Evolutionary conservation across 2,329 filamentous ascomycete genomes (phyloP).

Genomic region (Sporothrix schenckii): DNA sequence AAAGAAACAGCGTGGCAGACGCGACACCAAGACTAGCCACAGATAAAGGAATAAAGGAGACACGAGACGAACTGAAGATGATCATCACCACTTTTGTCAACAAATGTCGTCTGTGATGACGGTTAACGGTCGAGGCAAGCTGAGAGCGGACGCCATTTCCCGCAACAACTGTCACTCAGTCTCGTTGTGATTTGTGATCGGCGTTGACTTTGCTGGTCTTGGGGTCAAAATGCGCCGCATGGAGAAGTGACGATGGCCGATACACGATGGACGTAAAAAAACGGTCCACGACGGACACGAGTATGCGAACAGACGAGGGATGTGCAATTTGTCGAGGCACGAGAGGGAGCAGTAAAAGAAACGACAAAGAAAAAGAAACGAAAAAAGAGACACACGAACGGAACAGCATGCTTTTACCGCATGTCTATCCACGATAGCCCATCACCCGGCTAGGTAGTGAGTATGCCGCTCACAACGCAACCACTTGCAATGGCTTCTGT

Average conservation of each 20-base stretch:
- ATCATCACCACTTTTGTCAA: background rate
- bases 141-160: background rate
- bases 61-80: background rate
- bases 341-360: background rate
- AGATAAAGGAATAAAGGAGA: background rate
- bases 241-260: background rate
- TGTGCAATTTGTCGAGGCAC: background rate
- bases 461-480: background rate
- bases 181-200: background rate
- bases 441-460: background rate
- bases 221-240: conserved; percentile 15
- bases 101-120: background rate
- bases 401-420: background rate
- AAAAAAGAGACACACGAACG: background rate
- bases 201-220: background rate
- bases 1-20: background rate
- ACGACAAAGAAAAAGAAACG: background rate
- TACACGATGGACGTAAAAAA: too few relatives aligned
- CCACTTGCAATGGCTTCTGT: background rate
- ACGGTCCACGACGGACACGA: background rate
- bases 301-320: background rate
- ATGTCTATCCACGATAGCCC: background rate
- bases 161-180: background rate
- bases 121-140: background rate
- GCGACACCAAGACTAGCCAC: too few relatives aligned